Conservation (phyloP, 305 asterid genomes). For the Solanum aculeatissimum region DNA sequence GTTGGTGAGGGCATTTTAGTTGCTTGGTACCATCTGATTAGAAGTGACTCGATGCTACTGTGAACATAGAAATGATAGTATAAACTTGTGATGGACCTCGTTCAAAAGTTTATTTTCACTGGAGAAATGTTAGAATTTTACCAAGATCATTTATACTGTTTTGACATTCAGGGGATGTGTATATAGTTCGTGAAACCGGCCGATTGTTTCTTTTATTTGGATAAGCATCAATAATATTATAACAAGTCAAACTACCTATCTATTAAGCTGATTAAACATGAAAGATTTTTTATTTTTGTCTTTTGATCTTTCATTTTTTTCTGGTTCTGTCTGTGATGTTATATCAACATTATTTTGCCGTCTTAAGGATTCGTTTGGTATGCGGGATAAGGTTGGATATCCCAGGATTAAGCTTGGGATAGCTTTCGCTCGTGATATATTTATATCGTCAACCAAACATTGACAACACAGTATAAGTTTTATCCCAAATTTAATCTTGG, state of each 20-base stretch:
- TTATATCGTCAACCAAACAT: neutral
- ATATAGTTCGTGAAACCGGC: neutral
- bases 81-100: neutral
- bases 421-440: neutral
- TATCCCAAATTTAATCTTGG: neutral
- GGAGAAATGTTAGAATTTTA: neutral
- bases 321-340: neutral
- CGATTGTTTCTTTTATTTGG: neutral
- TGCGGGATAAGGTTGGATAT: neutral
- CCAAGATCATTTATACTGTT: neutral
- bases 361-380: neutral
- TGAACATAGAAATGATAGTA: neutral
- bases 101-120: neutral
- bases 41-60: neutral
- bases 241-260: neutral
- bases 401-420: neutral
- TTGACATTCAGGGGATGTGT: neutral
- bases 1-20: neutral
- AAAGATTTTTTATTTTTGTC: neutral
- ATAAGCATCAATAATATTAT: neutral
- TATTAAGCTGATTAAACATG: neutral
- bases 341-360: neutral
- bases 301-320: neutral
- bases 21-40: neutral
- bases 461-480: neutral